phyloP scores from a whole-genome alignment of 2,329 filamentous ascomycete genomes.

The Calonectria pseudoreteaudii region DNA sequence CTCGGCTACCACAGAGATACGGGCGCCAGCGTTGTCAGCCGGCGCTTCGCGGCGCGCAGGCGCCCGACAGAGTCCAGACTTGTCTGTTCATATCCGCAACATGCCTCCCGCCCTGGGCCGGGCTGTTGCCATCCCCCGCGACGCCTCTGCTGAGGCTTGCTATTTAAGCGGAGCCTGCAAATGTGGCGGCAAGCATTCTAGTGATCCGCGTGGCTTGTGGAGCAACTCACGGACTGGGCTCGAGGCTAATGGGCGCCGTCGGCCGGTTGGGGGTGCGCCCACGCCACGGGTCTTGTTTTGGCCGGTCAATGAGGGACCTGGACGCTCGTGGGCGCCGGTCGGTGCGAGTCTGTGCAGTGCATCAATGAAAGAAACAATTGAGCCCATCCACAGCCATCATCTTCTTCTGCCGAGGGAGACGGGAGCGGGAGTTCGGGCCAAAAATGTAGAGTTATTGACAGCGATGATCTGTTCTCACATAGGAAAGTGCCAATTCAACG shows the following conservation, averaged over 20 bases:
- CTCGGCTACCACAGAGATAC: not conserved
- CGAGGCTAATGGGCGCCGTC: slow-evolving; percentile 27
- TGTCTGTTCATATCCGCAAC: slow-evolving; percentile 22
- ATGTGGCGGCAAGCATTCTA: slow-evolving; percentile 37
- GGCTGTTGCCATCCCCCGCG: slow-evolving; percentile 7
- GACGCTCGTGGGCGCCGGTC: slow-evolving; percentile 25
- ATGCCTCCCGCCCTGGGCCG: slow-evolving; percentile 23
- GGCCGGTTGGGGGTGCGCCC: slow-evolving; percentile 31
- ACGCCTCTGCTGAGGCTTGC: slow-evolving; percentile 27
- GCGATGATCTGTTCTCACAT: not conserved
- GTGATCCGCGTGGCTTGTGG: slow-evolving; percentile 46
- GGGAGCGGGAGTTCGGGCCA: not conserved
- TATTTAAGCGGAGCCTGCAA: slow-evolving; percentile 21
- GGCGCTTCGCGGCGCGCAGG: not conserved
- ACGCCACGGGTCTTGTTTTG: slow-evolving; percentile 28
- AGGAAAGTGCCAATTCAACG: slow-evolving; percentile 6
- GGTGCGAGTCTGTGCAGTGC: slow-evolving; percentile 38
- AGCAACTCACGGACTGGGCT: slow-evolving; percentile 30
- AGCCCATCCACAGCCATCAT: not conserved
- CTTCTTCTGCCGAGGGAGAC: not conserved
- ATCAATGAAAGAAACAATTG: slow-evolving; percentile 28
- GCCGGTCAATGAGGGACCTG: slow-evolving; percentile 27
- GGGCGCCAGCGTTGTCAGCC: not conserved
- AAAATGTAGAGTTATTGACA: not conserved
- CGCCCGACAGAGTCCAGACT: slow-evolving; percentile 29